Percentiles rank a stretch among this genome's conserved stretches.
Conservation (phyloP, 2,329 filamentous ascomycete species). For the Pochonia chlamydosporia region DNA sequence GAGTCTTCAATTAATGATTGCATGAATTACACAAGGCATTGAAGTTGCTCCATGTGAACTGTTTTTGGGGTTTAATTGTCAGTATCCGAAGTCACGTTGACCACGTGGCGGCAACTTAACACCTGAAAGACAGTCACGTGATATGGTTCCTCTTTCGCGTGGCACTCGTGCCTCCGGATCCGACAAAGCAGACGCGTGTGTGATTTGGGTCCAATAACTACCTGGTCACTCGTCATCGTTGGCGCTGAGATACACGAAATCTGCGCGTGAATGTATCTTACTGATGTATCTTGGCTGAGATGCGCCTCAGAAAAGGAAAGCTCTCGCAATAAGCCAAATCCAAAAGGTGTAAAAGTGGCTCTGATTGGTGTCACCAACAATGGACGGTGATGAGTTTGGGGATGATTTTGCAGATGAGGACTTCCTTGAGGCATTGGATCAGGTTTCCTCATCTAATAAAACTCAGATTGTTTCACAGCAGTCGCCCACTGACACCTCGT, state of each 20-base stretch:
- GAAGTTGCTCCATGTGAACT: too few relatives aligned
- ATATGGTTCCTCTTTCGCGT: slow-evolving; percentile 25
- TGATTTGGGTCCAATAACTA: too few relatives aligned
- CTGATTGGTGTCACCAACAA: slow-evolving; percentile 16
- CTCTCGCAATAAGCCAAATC: not conserved
- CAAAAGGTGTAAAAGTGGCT: not conserved
- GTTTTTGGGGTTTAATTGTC: too few relatives aligned
- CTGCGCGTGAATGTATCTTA: not conserved
- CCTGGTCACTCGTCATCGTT: too few relatives aligned
- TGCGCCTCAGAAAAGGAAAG: not conserved
- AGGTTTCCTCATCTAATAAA: slow-evolving; percentile 31
- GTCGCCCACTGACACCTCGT: not conserved
- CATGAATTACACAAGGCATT: too few relatives aligned
- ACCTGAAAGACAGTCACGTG: too few relatives aligned
- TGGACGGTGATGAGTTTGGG: slow-evolving; percentile 58
- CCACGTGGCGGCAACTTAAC: too few relatives aligned
- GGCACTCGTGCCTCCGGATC: not conserved
- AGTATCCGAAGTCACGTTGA: too few relatives aligned
- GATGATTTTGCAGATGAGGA: slow-evolving; percentile 62
- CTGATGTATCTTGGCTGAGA: not conserved
- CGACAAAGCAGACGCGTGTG: too few relatives aligned
- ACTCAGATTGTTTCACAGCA: not conserved
- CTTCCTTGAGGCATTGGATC: slow-evolving; percentile 53
- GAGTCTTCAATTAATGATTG: too few relatives aligned
- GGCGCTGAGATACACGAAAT: not conserved